Evolutionary conservation across 176 grass and related monocot species (phyloP).

Genomic region (Cymbopogon citratus): DNA sequence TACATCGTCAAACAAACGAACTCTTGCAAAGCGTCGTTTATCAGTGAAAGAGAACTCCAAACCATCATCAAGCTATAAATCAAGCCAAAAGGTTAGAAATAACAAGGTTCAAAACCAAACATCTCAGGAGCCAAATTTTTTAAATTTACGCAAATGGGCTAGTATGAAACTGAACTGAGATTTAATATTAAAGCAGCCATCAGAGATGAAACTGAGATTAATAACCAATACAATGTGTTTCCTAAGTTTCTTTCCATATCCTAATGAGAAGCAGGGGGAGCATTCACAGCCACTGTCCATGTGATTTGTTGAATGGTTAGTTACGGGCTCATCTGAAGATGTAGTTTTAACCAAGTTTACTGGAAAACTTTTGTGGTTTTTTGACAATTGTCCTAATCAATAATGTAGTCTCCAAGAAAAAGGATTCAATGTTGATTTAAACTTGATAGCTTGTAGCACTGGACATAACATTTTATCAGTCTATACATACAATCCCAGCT

Average conservation of each 20-base stretch:
- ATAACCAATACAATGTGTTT: not conserved
- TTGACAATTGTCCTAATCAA: not conserved
- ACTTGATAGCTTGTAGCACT: not conserved
- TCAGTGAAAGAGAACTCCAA: slow-evolving; percentile 96
- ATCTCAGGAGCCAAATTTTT: not conserved
- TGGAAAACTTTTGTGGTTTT: not conserved
- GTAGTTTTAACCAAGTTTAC: not conserved
- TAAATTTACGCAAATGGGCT: not conserved
- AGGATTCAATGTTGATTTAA: not conserved
- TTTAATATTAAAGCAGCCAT: not conserved
- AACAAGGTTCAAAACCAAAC: not conserved
- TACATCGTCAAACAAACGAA: slow-evolving; percentile 85
- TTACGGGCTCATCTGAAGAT: not conserved
- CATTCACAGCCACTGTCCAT: not conserved
- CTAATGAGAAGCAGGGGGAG: not conserved
- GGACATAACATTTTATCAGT: not conserved
- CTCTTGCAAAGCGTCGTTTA: slow-evolving; percentile 86
- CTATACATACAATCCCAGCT: too few relatives aligned
- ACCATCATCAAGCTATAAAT: slow-evolving; percentile 83
- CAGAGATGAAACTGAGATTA: not conserved
- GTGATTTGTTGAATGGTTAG: not conserved
- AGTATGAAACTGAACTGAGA: not conserved
- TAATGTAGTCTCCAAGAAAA: not conserved
- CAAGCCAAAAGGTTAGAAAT: not conserved
- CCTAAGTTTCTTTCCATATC: not conserved